These are phyloP conservation scores for Fistulifera pelliculosa DNA, from an alignment of 108 stramenopile species.

Conservation along the genomic window DNA sequence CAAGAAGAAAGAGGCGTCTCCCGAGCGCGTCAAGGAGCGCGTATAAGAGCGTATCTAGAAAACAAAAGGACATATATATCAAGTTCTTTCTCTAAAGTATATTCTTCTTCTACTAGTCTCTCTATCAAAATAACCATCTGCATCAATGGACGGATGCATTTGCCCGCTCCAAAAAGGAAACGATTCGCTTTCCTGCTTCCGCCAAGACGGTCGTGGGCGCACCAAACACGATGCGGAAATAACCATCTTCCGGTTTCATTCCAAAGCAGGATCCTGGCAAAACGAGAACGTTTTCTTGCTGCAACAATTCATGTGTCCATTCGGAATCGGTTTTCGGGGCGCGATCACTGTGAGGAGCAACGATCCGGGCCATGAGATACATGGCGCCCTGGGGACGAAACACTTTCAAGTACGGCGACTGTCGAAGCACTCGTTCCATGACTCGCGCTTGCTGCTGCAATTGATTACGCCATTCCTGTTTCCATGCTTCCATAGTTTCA, in stretches of 20 bases:
- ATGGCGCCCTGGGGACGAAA: slow-evolving; percentile 74
- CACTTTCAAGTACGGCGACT: slow-evolving; percentile 61
- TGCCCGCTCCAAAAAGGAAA: slow-evolving; percentile 50
- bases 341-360: slow-evolving; percentile 6
- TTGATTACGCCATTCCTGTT: slow-evolving; percentile 33
- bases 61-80: too few relatives aligned
- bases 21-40: too few relatives aligned
- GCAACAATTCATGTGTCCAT: slow-evolving; percentile 60
- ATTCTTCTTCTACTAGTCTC: too few relatives aligned
- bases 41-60: too few relatives aligned
- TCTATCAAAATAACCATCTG: too few relatives aligned
- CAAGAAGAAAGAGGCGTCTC: too few relatives aligned
- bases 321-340: slow-evolving; percentile 43
- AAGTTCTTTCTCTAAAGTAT: too few relatives aligned
- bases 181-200: slow-evolving; percentile 50
- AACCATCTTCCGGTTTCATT: slow-evolving; percentile 17
- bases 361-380: slow-evolving; percentile 80
- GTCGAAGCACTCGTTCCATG: slow-evolving; percentile 27
- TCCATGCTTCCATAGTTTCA: slow-evolving; percentile 39
- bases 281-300: slow-evolving; percentile 89
- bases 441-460: slow-evolving; percentile 64
- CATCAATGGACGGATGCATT: neutral
- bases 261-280: slow-evolving; percentile 88
- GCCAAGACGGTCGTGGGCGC: slow-evolving; percentile 46
- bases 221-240: slow-evolving; percentile 80